Evolutionary conservation across 805 yeast genomes (phyloP), one percentile per base, ranked within the genome.

Genomic region (Metschnikowia dekortorum): DNA sequence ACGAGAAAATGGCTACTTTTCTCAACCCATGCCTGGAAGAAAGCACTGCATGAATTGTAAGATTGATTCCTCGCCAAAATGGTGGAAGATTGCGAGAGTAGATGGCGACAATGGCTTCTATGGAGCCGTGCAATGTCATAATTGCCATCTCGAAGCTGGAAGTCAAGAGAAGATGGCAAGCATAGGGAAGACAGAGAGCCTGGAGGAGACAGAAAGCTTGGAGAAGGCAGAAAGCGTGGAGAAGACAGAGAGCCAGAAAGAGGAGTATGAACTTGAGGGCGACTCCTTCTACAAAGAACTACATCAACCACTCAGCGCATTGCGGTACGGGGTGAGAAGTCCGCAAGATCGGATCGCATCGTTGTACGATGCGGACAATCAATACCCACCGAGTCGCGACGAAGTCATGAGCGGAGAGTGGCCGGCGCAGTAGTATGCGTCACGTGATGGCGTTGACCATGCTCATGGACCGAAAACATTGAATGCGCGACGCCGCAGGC

Each of bases 11-110:
- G 49, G 44, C 6, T 13, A 16, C 32, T 22, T 18, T 31, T 39
- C 31, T 38, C 50, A 45, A 7, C 47, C 42, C 9, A 13, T 37
- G 9, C 7, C 13, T 13, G 8, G 22, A 8, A 28, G 40, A 11
- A 44, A 34, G 26, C 35, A 18, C 33, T 70, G 74, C 48, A 35
- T 32, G 2, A 45, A 39, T 11, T 70, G 74, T 53, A 45, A 52
- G 2, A 55, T 69, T 1, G 37, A 45, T 0, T 60, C 63, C 4
- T 66, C 75, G 3, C 76, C 76, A 6, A 64, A 64, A 37, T 71
- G 76, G 76, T 68, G 75, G 74, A 51, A 54, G 18, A 22, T 40
- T 3, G 33, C 41, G 6, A 18, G 11, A 18, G 35, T 18, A 3
- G 34, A 2, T 9, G 35, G 14, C 18, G 37, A 41, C 10, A 29